Conservation (phyloP, 2,329 filamentous ascomycete genomes). For the Scedosporium aurantiacum region DNA sequence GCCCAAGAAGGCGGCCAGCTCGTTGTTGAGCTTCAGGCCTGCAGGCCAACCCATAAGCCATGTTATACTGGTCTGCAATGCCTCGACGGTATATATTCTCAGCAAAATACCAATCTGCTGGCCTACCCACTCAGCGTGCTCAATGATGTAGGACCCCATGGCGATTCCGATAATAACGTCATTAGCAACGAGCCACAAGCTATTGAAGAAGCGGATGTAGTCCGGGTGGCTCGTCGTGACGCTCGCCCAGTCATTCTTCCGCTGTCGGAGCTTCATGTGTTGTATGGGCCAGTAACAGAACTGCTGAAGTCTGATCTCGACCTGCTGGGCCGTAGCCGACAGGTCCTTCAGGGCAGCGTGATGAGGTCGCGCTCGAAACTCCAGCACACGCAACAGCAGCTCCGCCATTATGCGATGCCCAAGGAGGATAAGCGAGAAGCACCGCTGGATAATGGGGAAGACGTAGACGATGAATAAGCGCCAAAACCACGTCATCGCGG, state of each 20-base stretch:
- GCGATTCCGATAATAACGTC: slow-evolving; percentile 98
- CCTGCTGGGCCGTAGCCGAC: slow-evolving; percentile 90
- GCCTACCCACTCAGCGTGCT: slow-evolving; percentile 80
- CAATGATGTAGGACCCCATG: slow-evolving; percentile 90
- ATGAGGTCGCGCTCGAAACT: slow-evolving; percentile 71
- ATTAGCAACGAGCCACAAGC: slow-evolving; percentile 94
- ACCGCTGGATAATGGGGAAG: slow-evolving; percentile 61
- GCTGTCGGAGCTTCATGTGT: slow-evolving; percentile 78
- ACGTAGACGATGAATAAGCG: slow-evolving; percentile 63
- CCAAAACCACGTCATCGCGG: slow-evolving; percentile 57
- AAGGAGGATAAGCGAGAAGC: slow-evolving; percentile 70
- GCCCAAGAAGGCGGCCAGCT: slow-evolving; percentile 85
- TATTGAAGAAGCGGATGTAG: slow-evolving; percentile 99
- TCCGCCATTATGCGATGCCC: slow-evolving; percentile 74
- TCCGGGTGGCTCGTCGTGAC: slow-evolving; percentile 92
- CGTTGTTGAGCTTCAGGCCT: slow-evolving; percentile 87
- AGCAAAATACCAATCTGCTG: slow-evolving; percentile 66
- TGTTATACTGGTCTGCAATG: slow-evolving; percentile 75
- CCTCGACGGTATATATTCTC: slow-evolving; percentile 74
- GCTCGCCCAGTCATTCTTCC: slow-evolving; percentile 89
- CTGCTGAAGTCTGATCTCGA: slow-evolving; percentile 92
- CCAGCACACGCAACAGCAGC: slow-evolving; percentile 63
- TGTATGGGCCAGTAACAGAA: slow-evolving; percentile 99
- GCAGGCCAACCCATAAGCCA: slow-evolving; percentile 97
- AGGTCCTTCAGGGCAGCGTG: slow-evolving; percentile 86